Base-by-base conservation (phyloP, 2,329 filamentous ascomycete genomes). In the Alternaria brassicae region DNA sequence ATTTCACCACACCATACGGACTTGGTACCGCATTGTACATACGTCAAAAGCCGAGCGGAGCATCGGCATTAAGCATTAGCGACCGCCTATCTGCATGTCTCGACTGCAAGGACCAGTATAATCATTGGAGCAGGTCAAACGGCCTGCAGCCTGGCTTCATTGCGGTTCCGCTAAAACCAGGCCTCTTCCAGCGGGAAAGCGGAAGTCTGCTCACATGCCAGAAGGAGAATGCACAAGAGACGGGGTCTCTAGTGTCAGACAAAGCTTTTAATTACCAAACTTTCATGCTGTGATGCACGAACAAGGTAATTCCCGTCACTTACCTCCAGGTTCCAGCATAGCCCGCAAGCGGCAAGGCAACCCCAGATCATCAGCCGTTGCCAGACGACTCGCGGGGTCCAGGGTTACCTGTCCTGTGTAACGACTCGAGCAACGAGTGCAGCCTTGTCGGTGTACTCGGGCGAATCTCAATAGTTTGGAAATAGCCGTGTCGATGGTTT, bases 241-340 rank as follows among this genome's bases (percentile, higher is more conserved):
- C 19, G 19, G 44, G 19, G 36, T 48, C 30, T 48, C 7, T 19
- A 34, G 30, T 48, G 17, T 36, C 44, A 48, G 30, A 48, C 28
- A n/a, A 34, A 17, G 44, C 44, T 23, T 28, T 48, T 19, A 25
- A 48, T 6, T 32, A 9, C 34, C 32, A 25, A 50, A 28, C 34
- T 21, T 19, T 6, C 28, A 48, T 36, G 44, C 19, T 47, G 12
- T 6, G n/a, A 15, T 25, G 13, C 4, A 23, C 13, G 30, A 32
- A 3, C 44, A 48, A 34, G 44, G 44, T 21, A 23, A n/a, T 48
- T 28, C 45, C 72, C 71, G 67, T 73, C 68, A 71, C 70, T 66
- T 63, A 66, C 68, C 53, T 60, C 55, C 58, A 65, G 60, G 66
- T 50, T 60, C 55, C 58, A 65, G 60, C 61, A 62, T 52, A 21